A percentile compares a stretch with the other conserved stretches of the same genome.
These are phyloP conservation scores for Trifolium fragiferum DNA, from an alignment of 306 rosid genomes.

Conservation along the genomic window DNA sequence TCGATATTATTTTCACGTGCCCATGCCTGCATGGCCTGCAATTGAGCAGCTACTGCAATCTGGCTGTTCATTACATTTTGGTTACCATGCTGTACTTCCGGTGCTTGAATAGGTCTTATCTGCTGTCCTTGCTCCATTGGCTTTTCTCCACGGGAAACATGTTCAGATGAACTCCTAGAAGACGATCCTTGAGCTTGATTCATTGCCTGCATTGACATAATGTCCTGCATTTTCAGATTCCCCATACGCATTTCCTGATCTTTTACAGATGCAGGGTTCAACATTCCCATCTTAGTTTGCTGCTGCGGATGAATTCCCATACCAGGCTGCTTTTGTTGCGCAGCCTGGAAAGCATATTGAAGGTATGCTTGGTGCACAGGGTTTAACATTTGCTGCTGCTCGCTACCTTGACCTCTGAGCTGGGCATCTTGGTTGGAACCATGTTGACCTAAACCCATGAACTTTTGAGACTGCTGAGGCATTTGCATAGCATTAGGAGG, in stretches of 20 bases:
- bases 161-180: slow-evolving; percentile 65
- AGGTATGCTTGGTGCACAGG: slow-evolving; percentile 91
- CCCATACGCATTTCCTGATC: slow-evolving; percentile 90
- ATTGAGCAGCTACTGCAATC: slow-evolving; percentile 74
- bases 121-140: slow-evolving; percentile 77
- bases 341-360: slow-evolving; percentile 87
- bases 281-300: slow-evolving; percentile 77
- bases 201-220: slow-evolving; percentile 65
- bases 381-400: slow-evolving; percentile 80
- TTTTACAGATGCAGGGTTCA: slow-evolving; percentile 68
- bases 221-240: slow-evolving; percentile 84
- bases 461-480: slow-evolving; percentile 84
- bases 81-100: slow-evolving; percentile 68
- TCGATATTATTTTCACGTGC: slow-evolving; percentile 84
- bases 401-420: slow-evolving; percentile 73
- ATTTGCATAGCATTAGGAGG: slow-evolving; percentile 66
- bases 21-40: slow-evolving; percentile 94
- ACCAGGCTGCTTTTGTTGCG: slow-evolving; percentile 81
- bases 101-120: slow-evolving; percentile 71
- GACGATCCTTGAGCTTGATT: slow-evolving; percentile 79
- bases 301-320: slow-evolving; percentile 83
- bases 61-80: slow-evolving; percentile 75
- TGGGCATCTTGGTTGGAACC: slow-evolving; percentile 73
- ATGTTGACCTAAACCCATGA: slow-evolving; percentile 68
- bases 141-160: slow-evolving; percentile 73